Conservation (phyloP, 2,329 filamentous ascomycete species). For the Camillea tinctor region DNA sequence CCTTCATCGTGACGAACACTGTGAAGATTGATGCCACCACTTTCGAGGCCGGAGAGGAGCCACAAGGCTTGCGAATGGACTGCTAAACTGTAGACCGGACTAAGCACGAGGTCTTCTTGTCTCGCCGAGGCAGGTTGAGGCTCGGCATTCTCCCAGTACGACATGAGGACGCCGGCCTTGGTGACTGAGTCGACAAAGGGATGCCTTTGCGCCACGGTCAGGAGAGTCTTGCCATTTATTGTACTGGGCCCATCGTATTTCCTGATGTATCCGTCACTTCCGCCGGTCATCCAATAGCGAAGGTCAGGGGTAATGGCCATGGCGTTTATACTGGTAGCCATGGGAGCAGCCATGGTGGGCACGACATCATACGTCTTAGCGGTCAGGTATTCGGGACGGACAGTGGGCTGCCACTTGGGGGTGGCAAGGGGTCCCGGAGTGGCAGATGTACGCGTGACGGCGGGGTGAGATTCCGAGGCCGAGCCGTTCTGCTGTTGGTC, state of each 20-base stretch:
- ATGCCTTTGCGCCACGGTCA: constrained; percentile 93
- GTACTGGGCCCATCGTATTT: constrained; percentile 96
- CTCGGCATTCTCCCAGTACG: constrained; percentile 99
- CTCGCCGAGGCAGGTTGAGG: constrained; percentile 42
- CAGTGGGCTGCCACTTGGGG: constrained; percentile 53
- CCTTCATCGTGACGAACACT: constrained; percentile 93
- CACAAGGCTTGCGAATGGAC: constrained; percentile 88
- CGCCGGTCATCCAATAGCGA: constrained; percentile 91
- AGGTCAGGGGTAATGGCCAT: constrained; percentile 90
- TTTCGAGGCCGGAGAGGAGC: constrained; percentile 87
- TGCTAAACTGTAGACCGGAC: constrained; percentile 90
- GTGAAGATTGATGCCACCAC: constrained; percentile 88
- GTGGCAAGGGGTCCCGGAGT: constrained; percentile 30
- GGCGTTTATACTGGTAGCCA: constrained; percentile 93
- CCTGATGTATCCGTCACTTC: constrained; percentile 90
- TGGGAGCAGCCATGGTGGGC: constrained; percentile 93
- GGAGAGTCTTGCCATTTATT: constrained; percentile 87
- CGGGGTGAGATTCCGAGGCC: constrained; percentile 11
- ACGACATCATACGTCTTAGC: constrained; percentile 90
- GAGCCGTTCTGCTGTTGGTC: constrained; percentile 13
- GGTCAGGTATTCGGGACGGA: constrained; percentile 75
- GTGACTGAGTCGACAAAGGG: constrained; percentile 97
- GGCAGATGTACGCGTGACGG: constrained; percentile 31
- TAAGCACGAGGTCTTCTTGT: constrained; percentile 64
- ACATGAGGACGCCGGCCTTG: constrained; percentile 90